phyloP scores from a whole-genome alignment of 768 basidiomycete genomes.

The Dentipellis sp. region DNA sequence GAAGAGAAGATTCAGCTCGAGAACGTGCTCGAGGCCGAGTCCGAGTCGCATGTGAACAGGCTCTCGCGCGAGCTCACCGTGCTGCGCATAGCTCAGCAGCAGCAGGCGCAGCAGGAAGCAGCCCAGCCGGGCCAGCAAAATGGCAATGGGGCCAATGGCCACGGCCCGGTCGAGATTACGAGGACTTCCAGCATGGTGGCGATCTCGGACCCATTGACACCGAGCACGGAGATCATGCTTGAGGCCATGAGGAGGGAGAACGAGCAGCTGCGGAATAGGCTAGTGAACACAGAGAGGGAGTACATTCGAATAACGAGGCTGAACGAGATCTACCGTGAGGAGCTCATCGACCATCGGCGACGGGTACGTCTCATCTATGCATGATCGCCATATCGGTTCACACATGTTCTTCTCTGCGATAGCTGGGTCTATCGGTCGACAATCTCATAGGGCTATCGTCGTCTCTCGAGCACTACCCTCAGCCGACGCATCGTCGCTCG shows the following conservation, averaged over 20 bases:
- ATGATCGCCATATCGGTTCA: neutral
- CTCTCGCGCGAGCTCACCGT: slow-evolving; percentile 63
- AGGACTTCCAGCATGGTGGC: slow-evolving; percentile 9
- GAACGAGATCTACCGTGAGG: slow-evolving; percentile 81
- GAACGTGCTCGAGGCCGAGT: slow-evolving; percentile 76
- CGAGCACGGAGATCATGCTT: slow-evolving; percentile 50
- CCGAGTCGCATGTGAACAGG: slow-evolving; percentile 76
- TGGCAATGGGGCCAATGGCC: slow-evolving; percentile 5
- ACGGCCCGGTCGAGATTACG: slow-evolving; percentile 5
- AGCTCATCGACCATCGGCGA: slow-evolving; percentile 68
- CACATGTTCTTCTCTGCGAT: neutral
- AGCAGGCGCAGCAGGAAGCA: slow-evolving; percentile 25
- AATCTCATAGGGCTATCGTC: slow-evolving; percentile 62
- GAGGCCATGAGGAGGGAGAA: slow-evolving; percentile 76
- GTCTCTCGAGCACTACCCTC: slow-evolving; percentile 57
- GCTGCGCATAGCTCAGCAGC: slow-evolving; percentile 51
- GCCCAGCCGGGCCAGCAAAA: slow-evolving; percentile 22
- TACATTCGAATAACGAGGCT: slow-evolving; percentile 64
- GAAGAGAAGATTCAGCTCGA: slow-evolving; percentile 83
- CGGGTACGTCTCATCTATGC: slow-evolving; percentile 41
- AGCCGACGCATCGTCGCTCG: slow-evolving; percentile 56
- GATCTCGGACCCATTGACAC: slow-evolving; percentile 23
- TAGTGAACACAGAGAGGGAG: slow-evolving; percentile 71
- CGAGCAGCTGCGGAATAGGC: slow-evolving; percentile 53
- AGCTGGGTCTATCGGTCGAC: slow-evolving; percentile 75